These are phyloP conservation scores for Penicillium sp. DNA, from an alignment of 2,329 filamentous ascomycete genomes.

Conservation along the genomic window DNA sequence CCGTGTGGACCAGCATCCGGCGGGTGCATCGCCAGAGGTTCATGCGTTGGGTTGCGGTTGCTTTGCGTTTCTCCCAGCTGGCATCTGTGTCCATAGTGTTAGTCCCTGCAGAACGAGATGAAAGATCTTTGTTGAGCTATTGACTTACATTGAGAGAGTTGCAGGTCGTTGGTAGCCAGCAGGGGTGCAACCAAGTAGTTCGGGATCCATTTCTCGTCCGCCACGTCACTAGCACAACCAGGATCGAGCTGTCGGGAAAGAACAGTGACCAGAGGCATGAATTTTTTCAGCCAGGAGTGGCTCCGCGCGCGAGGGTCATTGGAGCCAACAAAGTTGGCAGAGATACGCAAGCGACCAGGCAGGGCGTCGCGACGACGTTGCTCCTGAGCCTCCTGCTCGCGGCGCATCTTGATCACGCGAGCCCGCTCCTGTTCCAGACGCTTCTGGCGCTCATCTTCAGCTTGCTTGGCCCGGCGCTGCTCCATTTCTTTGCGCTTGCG, in stretches of 20 bases:
- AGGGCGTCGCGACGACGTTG: constrained; percentile 49
- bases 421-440: constrained; percentile 45
- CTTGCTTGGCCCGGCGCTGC: constrained; percentile 45
- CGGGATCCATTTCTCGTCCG: constrained; percentile 50
- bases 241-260: constrained; percentile 47
- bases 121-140: neutral
- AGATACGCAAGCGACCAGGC: constrained; percentile 46
- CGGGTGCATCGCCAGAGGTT: constrained; percentile 52
- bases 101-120: neutral
- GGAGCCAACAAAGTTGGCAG: constrained; percentile 48
- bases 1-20: constrained; percentile 47
- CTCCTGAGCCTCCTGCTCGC: constrained; percentile 49
- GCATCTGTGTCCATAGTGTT: constrained; percentile 33
- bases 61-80: constrained; percentile 48
- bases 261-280: constrained; percentile 50
- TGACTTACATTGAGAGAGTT: constrained; percentile 47
- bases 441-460: constrained; percentile 50
- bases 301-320: constrained; percentile 46
- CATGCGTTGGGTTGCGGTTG: constrained; percentile 45
- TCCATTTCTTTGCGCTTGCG: constrained; percentile 46
- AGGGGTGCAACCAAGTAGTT: constrained; percentile 53
- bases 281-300: constrained; percentile 47
- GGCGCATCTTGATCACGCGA: constrained; percentile 46
- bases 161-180: constrained; percentile 52
- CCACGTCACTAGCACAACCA: constrained; percentile 36